Evolutionary conservation across 345 rosid genomes (phyloP).

Genomic region (Eucalyptus fibrosa): DNA sequence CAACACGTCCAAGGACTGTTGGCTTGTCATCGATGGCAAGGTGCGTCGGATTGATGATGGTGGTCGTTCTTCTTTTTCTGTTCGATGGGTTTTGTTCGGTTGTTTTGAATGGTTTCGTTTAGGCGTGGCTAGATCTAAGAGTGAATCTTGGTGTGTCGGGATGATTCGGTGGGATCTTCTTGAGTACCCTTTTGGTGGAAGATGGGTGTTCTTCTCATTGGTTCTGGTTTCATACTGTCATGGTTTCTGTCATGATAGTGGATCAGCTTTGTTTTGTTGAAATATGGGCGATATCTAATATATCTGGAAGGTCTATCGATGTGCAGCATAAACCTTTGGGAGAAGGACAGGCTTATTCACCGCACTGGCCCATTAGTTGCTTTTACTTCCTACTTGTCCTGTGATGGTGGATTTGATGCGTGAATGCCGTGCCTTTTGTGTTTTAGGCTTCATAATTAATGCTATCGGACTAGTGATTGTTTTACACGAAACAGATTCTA

Average conservation of each 20-base stretch:
- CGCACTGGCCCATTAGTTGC: not conserved
- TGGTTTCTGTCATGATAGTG: not conserved
- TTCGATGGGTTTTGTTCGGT: not conserved
- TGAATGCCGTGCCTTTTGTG: not conserved
- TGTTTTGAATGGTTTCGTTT: not conserved
- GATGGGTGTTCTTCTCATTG: not conserved
- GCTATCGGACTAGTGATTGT: not conserved
- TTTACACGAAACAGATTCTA: not conserved
- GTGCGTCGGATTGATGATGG: conserved; percentile 9
- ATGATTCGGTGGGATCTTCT: not conserved
- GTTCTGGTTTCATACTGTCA: not conserved
- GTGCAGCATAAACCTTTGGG: not conserved
- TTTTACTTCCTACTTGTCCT: not conserved
- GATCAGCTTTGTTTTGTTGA: not conserved
- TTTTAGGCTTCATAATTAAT: not conserved
- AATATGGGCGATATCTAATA: not conserved
- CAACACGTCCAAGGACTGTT: conserved; percentile 55
- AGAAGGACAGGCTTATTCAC: not conserved
- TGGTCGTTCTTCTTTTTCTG: not conserved
- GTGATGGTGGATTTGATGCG: not conserved
- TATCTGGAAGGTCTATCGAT: not conserved
- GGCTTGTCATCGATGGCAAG: conserved; percentile 90
- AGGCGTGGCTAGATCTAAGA: not conserved
- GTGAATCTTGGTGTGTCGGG: not conserved
- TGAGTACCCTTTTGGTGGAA: not conserved